Conservation (phyloP, 2,329 filamentous ascomycete genomes). For the Ascochyta lentis region DNA sequence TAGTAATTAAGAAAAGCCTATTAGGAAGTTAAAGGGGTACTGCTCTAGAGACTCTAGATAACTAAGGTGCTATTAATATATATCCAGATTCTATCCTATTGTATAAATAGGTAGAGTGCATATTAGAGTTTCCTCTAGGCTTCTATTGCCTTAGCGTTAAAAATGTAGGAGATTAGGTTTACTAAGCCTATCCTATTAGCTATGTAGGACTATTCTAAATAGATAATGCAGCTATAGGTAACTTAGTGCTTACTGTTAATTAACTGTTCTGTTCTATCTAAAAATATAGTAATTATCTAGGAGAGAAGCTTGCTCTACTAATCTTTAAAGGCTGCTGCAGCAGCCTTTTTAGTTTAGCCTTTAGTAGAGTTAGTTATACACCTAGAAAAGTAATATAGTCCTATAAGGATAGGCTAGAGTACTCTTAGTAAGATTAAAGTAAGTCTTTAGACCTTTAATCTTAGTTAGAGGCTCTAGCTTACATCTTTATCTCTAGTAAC, state of each 20-base stretch:
- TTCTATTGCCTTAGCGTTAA: neutral
- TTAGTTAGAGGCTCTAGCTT: neutral
- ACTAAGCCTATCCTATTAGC: neutral
- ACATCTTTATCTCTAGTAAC: neutral
- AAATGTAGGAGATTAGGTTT: neutral
- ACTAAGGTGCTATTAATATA: too few relatives aligned
- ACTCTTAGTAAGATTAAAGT: neutral
- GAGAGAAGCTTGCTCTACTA: neutral
- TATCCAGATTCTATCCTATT: too few relatives aligned
- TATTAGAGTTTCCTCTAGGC: too few relatives aligned
- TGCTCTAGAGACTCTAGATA: too few relatives aligned
- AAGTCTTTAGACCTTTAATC: neutral
- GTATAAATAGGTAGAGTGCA: too few relatives aligned
- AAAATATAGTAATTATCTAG: too few relatives aligned
- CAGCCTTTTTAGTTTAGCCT: neutral
- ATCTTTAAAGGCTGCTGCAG: too few relatives aligned
- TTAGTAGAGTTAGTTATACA: neutral
- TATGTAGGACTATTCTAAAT: neutral
- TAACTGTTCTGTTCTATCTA: neutral
- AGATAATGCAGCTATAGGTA: neutral
- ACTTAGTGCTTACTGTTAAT: neutral
- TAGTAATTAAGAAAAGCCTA: too few relatives aligned
- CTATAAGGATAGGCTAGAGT: neutral
- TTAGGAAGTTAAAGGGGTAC: too few relatives aligned
- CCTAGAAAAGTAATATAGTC: neutral